A percentile compares a stretch with the other conserved stretches of the same genome.
phyloP scores from a whole-genome alignment of 148 eudicot genomes.

The Chenopodium formosanum region DNA sequence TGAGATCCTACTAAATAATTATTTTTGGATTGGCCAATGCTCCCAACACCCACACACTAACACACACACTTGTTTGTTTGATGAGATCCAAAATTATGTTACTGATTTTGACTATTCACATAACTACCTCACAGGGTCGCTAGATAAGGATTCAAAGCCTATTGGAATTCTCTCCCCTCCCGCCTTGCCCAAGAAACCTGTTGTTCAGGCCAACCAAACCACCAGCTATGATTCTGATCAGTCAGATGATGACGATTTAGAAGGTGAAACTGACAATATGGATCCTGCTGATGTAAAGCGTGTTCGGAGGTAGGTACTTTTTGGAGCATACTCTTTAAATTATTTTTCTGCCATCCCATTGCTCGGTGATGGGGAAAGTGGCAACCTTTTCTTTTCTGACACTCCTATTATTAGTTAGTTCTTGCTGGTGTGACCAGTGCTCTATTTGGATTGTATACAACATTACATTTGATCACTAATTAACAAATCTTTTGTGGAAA shows the following conservation, averaged over 20 bases:
- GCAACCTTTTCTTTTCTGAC: background rate
- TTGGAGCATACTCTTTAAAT: background rate
- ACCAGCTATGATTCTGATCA: constrained; percentile 88
- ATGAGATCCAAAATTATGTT: background rate
- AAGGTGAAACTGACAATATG: constrained; percentile 66
- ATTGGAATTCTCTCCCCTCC: constrained; percentile 61
- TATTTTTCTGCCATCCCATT: background rate
- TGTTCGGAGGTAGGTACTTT: constrained; percentile 48
- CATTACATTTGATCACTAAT: background rate
- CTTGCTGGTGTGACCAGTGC: background rate
- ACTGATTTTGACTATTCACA: background rate
- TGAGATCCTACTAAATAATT: background rate
- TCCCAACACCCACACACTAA: background rate
- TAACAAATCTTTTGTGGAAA: background rate
- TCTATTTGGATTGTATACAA: background rate
- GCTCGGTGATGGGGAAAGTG: background rate
- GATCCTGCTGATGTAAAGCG: constrained; percentile 84
- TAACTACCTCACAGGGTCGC: constrained; percentile 38
- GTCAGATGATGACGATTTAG: constrained; percentile 94
- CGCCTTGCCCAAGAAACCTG: constrained; percentile 50
- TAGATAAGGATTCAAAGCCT: constrained; percentile 60
- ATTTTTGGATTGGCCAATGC: background rate
- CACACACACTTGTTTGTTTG: background rate
- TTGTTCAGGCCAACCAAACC: constrained; percentile 63
- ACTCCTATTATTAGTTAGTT: background rate